These are phyloP conservation scores for Aureobasidium musti DNA, from an alignment of 2,329 filamentous ascomycete genomes.

Conservation along the genomic window DNA sequence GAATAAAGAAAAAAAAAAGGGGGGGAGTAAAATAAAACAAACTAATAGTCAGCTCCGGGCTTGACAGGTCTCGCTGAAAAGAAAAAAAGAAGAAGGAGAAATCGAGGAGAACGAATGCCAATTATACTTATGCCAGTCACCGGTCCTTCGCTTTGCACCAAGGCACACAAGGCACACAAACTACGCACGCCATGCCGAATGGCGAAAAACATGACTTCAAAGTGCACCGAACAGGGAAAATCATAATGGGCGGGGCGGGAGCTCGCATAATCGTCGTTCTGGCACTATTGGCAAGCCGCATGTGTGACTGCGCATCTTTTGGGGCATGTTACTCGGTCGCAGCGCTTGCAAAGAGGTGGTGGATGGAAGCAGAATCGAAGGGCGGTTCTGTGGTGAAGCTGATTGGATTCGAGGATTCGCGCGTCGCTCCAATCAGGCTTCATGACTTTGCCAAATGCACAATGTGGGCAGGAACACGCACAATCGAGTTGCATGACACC, in stretches of 20 bases:
- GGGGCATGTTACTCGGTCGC: background rate
- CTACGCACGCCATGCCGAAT: conserved; percentile 17
- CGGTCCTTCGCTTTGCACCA: background rate
- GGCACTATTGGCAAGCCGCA: conserved; percentile 32
- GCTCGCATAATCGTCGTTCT: conserved; percentile 28
- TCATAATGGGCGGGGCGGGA: conserved; percentile 27
- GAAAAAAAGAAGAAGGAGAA: conserved; percentile 43
- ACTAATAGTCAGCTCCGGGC: conserved; percentile 53
- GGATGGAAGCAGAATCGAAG: conserved; percentile 12
- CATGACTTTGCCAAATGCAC: background rate
- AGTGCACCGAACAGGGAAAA: conserved; percentile 15
- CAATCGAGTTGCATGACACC: conserved; percentile 28
- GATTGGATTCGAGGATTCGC: conserved; percentile 13
- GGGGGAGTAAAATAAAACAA: conserved; percentile 46
- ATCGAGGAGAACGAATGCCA: conserved; percentile 31
- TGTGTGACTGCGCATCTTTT: conserved; percentile 28
- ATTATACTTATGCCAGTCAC: conserved; percentile 31
- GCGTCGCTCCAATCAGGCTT: conserved; percentile 19
- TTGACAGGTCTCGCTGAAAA: conserved; percentile 56
- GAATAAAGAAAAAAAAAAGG: conserved; percentile 44
- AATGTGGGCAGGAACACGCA: conserved; percentile 18
- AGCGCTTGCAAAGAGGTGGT: conserved; percentile 23
- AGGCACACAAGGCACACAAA: conserved; percentile 21
- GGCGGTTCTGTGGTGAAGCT: conserved; percentile 25
- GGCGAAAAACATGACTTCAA: background rate